Percentiles rank a stretch among this genome's conserved stretches.
phyloP scores from a whole-genome alignment of 192 early-diverging fungal genomes.

The Mortierella antarctica region DNA sequence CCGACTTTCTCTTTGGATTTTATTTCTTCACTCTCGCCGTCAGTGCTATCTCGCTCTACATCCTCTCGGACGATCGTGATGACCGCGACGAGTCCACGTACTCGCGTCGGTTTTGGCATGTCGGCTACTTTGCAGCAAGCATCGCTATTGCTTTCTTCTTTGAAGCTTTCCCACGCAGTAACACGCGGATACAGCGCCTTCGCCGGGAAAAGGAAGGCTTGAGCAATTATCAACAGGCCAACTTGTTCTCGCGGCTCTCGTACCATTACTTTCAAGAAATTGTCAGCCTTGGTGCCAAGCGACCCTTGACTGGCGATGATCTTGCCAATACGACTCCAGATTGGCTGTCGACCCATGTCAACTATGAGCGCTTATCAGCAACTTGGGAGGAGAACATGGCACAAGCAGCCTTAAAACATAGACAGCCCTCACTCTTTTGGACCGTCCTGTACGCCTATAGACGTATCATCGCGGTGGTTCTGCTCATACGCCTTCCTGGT shows the following conservation, averaged over 20 bases:
- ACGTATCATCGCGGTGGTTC: background rate
- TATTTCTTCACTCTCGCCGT: conserved; percentile 2
- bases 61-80: conserved; percentile 1
- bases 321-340: conserved; percentile 17
- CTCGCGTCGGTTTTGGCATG: background rate
- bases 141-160: conserved; percentile 21
- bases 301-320: conserved; percentile 26
- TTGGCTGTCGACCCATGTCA: conserved; percentile 10
- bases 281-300: conserved; percentile 29
- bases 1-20: conserved; percentile 20
- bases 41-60: conserved; percentile 13
- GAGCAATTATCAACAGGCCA: conserved; percentile 23
- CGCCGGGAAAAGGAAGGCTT: conserved; percentile 34
- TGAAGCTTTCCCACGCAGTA: conserved; percentile 21
- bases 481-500: conserved; percentile 14
- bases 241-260: conserved; percentile 20
- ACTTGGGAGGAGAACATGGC: conserved; percentile 17
- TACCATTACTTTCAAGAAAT: conserved; percentile 21
- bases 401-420: background rate
- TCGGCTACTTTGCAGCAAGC: conserved; percentile 1
- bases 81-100: background rate
- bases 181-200: conserved; percentile 23
- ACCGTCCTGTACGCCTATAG: conserved; percentile 18
- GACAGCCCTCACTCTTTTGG: conserved; percentile 28
- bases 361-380: conserved; percentile 2